Base-by-base conservation (phyloP, 108 stramenopile genomes). In the Ochromonas danica region DNA sequence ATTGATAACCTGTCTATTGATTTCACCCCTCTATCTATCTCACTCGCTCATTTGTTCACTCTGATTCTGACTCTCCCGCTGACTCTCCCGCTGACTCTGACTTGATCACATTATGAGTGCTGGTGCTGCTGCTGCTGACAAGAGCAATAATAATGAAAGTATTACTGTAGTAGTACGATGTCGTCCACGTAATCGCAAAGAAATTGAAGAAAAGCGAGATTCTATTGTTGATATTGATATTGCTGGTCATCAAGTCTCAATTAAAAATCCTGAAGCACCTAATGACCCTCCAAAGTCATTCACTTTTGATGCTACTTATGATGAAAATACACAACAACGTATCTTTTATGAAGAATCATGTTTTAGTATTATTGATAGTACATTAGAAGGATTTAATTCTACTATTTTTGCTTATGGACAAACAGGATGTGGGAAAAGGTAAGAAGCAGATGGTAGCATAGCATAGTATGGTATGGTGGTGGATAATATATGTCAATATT, bases 401-500 rank as follows among this genome's bases (percentile, higher is more conserved):
- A 90, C 90, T 2, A 89, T 90, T 25, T 90, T 90, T 39, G 90
- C 90, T 1, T 90, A 90, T 63, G 90, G 90, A 1, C 88, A 89
- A 65, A 87, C 86, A 0, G 81, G 83, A 40, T 84, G 78, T 42
- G 86, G 86, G 27, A 87, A 86, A 71, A 61, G 39, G 51, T 40
- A 43, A n/a, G n/a, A n/a, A n/a, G n/a, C n/a, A n/a, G n/a, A n/a
- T n/a, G n/a, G n/a, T n/a, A n/a, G 39, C 35, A 43, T 43, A 70
- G 41, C 65, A 70, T 27, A 43, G n/a, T n/a, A n/a, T n/a, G n/a
- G n/a, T n/a, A n/a, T n/a, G n/a, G n/a, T n/a, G n/a, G n/a, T n/a
- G n/a, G n/a, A n/a, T n/a, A n/a, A n/a, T n/a, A n/a, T n/a, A n/a
- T n/a, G n/a, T n/a, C n/a, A n/a, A n/a, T n/a, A n/a, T n/a, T n/a